These are phyloP conservation scores for Flueggea neowawraea DNA, from an alignment of 441 rosid species.

Conservation along the genomic window DNA sequence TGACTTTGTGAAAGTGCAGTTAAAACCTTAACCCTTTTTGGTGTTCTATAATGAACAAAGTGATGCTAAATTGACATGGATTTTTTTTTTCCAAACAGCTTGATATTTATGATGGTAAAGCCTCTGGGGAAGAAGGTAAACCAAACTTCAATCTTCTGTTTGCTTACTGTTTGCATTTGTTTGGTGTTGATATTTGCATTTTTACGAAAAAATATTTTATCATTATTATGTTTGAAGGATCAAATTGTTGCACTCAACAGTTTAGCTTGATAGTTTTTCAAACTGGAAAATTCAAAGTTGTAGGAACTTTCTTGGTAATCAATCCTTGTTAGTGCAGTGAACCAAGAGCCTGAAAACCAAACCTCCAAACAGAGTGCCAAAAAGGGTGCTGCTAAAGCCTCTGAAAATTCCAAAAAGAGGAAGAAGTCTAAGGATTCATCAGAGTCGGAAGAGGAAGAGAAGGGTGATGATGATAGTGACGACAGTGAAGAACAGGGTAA, in stretches of 20 bases:
- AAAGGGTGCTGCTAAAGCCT: slow-evolving; percentile 36
- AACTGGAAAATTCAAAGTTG: too few relatives aligned
- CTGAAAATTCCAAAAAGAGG: slow-evolving; percentile 50
- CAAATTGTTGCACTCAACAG: neutral
- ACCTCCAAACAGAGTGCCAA: slow-evolving; percentile 37
- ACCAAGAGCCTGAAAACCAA: slow-evolving; percentile 31
- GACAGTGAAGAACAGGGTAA: slow-evolving; percentile 45
- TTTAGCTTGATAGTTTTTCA: too few relatives aligned
- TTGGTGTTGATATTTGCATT: neutral
- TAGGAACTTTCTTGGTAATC: neutral
- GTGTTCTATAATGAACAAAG: neutral
- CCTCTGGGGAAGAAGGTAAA: slow-evolving; percentile 61
- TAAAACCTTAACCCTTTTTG: too few relatives aligned
- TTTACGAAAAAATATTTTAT: neutral
- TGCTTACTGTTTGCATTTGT: neutral
- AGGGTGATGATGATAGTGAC: slow-evolving; percentile 44
- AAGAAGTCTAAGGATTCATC: slow-evolving; percentile 62
- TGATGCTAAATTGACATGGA: neutral
- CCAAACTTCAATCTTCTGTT: neutral
- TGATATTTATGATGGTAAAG: slow-evolving; percentile 81
- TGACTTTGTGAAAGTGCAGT: too few relatives aligned
- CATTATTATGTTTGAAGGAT: neutral
- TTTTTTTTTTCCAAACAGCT: slow-evolving; percentile 50
- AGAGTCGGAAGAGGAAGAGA: slow-evolving; percentile 59
- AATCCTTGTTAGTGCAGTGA: slow-evolving; percentile 23